Base-by-base conservation (phyloP, 495 filamentous ascomycete species). In the Chaetomium tenue region DNA sequence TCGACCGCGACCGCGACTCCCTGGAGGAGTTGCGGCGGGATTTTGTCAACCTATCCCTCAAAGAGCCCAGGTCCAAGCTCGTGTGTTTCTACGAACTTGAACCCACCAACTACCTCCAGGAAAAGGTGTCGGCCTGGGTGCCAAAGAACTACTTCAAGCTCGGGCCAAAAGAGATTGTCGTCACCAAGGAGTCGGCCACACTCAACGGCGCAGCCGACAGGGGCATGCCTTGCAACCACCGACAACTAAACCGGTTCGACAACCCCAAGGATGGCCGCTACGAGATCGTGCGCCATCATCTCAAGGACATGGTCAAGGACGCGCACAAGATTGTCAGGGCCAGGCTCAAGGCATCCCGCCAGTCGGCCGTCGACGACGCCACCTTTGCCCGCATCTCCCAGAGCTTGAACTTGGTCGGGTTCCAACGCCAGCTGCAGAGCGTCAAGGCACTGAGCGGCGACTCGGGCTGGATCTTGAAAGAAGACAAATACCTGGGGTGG, bases 31-130 rank as follows among this genome's bases (percentile, higher is more conserved):
- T 47, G 44, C 44, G 44, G 16, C 44, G 44, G 2, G 44, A 47
- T 18, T 47, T 47, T 20, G 44, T 47, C 44, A 47, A 47, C 44
- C 16, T 47, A n/a, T 2, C 44, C 44, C 15, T 20, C 44, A 47
- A n/a, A n/a, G 44, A 47, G 44, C 44, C 44, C 44, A 47, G 7
- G 44, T 15, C 44, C 18, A 47, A 47, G 44, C 44, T 47, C n/a
- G 44, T 47, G 44, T 47, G 44, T 47, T 47, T 47, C 44, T 47
- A 47, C 44, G 44, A 47, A 18, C 44, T 47, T 16, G 44, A 47
- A 16, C 13, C 44, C 44, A 47, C 44, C 16, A 47, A 47, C 16
- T 47, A 47, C 44, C 44, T 47, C 16, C 16, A 47, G 44, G 44
- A 47, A 3, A 47, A 47, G 44, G 44, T 47, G 44, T 47, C 44